Evolutionary conservation across 805 yeast species (phyloP), one percentile per base, ranked within the genome.

Genomic region (Candida hungchunana): DNA sequence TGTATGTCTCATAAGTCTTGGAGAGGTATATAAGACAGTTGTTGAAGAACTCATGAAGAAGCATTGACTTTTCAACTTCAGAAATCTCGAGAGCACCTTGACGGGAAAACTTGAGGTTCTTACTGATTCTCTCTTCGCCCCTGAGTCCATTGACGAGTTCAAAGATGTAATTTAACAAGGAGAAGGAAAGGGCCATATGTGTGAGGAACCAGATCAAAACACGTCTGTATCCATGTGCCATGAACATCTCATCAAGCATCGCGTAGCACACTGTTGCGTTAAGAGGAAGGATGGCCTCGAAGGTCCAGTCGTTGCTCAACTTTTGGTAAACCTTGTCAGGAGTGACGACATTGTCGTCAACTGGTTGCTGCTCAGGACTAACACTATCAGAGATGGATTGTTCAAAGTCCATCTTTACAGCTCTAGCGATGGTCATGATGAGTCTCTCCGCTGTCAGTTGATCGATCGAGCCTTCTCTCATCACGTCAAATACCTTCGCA

Each of bases 31-130:
- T 63, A 4, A 73, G 62, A 10, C 73, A 71, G 42, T 73, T 75
- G n/a, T 76, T 66, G 40, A 83, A 66, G 45, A 82, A 78, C 53
- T 79, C 87, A 58, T 81, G 88, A 24, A 83, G 55, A 11, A 83
- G 51, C 86, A 81, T 79, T 45, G 74, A 71, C 42, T 62, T 66
- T 47, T 82, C 90, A 32, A 79, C 66, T 9, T 69, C 75, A 12
- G 82, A 73, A 23, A 82, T 56, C 5, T 56, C 61, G 15, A 82
- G 43, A 0, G 60, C 36, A 0, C 88, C 89, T 44, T 64, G 62
- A 50, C 90, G 66, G 8, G 84, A 74, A 48, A 78, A 77, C 11
- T 55, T 48, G 40, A 64, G 47, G 8, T 31, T 40, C 29, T 42
- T 41, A 16, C 44, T 37, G 18, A 50, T 48, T 19, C 38, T 40